A percentile compares a stretch with the other conserved stretches of the same genome.
These are phyloP conservation scores for Sindora glabra DNA, from an alignment of 306 rosid genomes.

Conservation along the genomic window DNA sequence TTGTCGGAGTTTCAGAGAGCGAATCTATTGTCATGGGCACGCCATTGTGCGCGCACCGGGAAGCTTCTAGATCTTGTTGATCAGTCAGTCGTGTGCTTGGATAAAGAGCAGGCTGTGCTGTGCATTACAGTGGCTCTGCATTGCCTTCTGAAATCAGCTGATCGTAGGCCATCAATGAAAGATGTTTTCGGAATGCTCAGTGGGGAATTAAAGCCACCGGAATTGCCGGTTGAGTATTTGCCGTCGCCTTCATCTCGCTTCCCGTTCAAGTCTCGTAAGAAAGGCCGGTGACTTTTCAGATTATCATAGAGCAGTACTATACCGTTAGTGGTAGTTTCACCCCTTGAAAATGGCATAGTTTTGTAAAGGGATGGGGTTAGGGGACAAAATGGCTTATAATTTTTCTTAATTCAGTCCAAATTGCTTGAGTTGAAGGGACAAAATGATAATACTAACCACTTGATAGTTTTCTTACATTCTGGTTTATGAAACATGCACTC, in stretches of 20 bases:
- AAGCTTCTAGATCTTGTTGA: conserved; percentile 69
- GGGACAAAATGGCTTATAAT: too few species aligned
- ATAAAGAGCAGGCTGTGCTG: conserved; percentile 55
- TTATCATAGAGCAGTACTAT: background rate
- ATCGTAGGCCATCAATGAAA: conserved; percentile 76
- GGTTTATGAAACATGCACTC: too few species aligned
- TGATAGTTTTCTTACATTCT: too few species aligned
- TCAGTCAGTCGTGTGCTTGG: conserved; percentile 31
- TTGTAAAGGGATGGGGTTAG: too few species aligned
- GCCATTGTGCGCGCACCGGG: conserved; percentile 63
- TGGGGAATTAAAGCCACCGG: conserved; percentile 48
- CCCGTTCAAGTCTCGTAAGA: conserved; percentile 32
- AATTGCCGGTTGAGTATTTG: conserved; percentile 43
- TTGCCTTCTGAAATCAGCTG: conserved; percentile 60
- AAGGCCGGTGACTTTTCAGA: conserved; percentile 25
- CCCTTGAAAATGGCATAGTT: too few species aligned
- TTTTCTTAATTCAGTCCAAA: too few species aligned
- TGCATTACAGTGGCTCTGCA: conserved; percentile 68
- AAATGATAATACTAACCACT: too few species aligned
- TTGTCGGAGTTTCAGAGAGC: conserved; percentile 64
- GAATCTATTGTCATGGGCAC: conserved; percentile 74
- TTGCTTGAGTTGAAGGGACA: too few species aligned
- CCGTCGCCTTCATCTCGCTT: conserved; percentile 43
- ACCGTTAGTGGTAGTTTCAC: background rate
- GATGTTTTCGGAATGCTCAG: conserved; percentile 65